Conservation (phyloP, 2,329 filamentous ascomycete species). For the Macrophomina pseudophaseolina region DNA sequence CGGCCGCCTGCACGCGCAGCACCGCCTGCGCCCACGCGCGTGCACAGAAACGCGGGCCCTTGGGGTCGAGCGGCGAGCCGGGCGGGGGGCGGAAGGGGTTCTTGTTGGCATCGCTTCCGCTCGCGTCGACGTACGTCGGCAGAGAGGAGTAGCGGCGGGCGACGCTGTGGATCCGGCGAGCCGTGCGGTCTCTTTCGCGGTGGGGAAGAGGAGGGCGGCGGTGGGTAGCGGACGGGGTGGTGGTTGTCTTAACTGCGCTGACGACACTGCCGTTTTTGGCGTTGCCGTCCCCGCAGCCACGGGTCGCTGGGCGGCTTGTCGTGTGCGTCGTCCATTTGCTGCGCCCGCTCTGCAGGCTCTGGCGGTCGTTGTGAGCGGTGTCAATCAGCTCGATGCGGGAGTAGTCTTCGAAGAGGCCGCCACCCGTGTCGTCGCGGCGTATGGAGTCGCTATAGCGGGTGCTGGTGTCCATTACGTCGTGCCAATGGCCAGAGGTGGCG, state of each 20-base stretch:
- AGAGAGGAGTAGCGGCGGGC: constrained; percentile 21
- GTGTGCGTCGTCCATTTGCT: background rate
- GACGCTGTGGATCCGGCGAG: constrained; percentile 10
- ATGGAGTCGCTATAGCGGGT: constrained; percentile 12
- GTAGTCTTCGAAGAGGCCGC: background rate
- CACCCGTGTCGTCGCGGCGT: too few species aligned
- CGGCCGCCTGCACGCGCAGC: background rate
- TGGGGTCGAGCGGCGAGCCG: constrained; percentile 11
- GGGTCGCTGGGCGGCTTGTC: background rate
- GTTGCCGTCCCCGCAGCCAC: too few species aligned
- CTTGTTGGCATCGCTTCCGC: background rate
- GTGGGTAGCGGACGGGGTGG: background rate
- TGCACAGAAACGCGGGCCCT: background rate
- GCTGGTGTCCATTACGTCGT: background rate
- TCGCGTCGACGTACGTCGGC: background rate
- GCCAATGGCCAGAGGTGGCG: background rate
- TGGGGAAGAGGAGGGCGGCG: background rate
- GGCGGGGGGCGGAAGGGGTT: constrained; percentile 19
- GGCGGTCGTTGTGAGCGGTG: background rate
- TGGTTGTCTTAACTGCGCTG: background rate
- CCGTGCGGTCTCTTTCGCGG: background rate
- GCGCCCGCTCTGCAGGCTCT: constrained; percentile 1
- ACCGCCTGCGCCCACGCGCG: constrained; percentile 19
- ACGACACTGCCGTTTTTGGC: too few species aligned
- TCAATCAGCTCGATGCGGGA: constrained; percentile 20